Evolutionary conservation across 306 rosid species (phyloP), one percentile per base, ranked within the genome.

Genomic region (Trifolium pratense): DNA sequence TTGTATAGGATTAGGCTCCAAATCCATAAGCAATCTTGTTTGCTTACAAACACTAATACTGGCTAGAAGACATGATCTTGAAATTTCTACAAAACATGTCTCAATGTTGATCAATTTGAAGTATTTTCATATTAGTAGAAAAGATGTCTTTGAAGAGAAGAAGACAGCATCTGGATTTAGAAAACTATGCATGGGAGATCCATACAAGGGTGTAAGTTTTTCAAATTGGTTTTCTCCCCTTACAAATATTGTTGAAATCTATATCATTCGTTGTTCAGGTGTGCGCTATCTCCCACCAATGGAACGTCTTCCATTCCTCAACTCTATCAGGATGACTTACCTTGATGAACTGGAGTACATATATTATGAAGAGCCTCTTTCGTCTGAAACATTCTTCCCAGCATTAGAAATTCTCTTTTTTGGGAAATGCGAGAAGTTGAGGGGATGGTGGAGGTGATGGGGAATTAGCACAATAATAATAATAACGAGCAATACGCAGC

Each of bases 161-260:
- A 2, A 7, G 29, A 59, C 52, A 60, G 66, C 81, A 26, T 9
- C 0, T 18, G 75, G 71, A n/a, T 14, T 66, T 2, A 62, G 72
- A n/a, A 29, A 29, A 55, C 4, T 55, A 15, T 1, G 9, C 14
- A 9, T 3, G 9, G 9, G 14, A 0, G 5, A 5, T 2, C 15
- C 0, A 6, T 3, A 20, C 15, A 4, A 21, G 6, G 0, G 73
- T n/a, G 17, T n/a, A 26, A 49, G 13, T 10, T 5, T 66, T 72
- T 20, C 76, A 1, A 32, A 25, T 10, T 77, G 81, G 85, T 10
- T 66, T 65, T 48, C 23, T 3, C 75, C 42, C 3, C 67, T 75
- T 29, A 16, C 20, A 68, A 75, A 71, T 65, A 25, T 76, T 57
- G 17, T 34, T 20, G 0, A 11, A 0, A 43, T 77, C 0, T 1